phyloP scores from a whole-genome alignment of 768 basidiomycete species.

The Amylocystis lapponica region DNA sequence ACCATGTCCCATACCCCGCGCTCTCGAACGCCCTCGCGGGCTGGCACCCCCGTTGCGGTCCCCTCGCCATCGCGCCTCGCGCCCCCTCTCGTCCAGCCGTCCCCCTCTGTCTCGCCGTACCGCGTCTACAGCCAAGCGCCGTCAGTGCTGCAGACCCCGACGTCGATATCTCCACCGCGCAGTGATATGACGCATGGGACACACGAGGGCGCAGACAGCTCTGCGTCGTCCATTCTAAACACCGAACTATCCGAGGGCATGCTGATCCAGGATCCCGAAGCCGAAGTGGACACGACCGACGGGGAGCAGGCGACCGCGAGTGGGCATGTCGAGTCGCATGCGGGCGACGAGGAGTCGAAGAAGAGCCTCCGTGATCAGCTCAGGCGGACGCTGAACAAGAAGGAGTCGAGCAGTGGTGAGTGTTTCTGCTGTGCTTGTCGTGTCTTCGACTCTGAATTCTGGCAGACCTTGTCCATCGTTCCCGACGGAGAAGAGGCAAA shows the following conservation, averaged over 20 bases:
- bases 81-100: slow-evolving; percentile 45
- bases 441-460: not conserved
- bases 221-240: slow-evolving; percentile 66
- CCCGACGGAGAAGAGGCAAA: slow-evolving; percentile 4
- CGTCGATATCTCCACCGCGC: slow-evolving; percentile 9
- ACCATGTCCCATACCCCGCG: slow-evolving; percentile 21
- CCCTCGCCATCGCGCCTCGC: slow-evolving; percentile 48
- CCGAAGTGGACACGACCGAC: slow-evolving; percentile 49
- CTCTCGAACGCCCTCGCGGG: slow-evolving; percentile 31
- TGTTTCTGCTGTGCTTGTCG: not conserved
- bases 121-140: slow-evolving; percentile 47
- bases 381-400: slow-evolving; percentile 55
- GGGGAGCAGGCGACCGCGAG: slow-evolving; percentile 48
- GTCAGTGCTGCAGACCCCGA: slow-evolving; percentile 20
- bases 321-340: slow-evolving; percentile 36
- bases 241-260: slow-evolving; percentile 61
- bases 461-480: not conserved
- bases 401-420: slow-evolving; percentile 45
- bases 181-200: slow-evolving; percentile 2
- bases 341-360: slow-evolving; percentile 53
- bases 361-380: slow-evolving; percentile 65
- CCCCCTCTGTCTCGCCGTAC: slow-evolving; percentile 52
- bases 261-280: slow-evolving; percentile 64
- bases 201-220: slow-evolving; percentile 19
- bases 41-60: slow-evolving; percentile 28